Percentiles rank a stretch among this genome's conserved stretches.
phyloP scores from a whole-genome alignment of 2,329 filamentous ascomycete species.

The Daldinia eschscholtzii region DNA sequence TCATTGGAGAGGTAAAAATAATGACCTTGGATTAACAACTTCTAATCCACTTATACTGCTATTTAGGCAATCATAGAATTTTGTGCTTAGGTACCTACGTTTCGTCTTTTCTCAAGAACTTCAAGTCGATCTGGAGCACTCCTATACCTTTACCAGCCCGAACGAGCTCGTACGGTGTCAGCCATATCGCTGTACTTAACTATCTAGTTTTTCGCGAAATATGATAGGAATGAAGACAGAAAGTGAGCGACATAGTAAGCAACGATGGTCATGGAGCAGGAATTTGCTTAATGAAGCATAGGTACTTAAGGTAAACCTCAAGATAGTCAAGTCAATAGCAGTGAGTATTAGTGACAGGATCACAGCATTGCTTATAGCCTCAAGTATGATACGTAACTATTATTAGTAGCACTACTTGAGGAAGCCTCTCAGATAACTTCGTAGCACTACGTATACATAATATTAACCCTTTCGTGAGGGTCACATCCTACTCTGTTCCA shows the following conservation, averaged over 20 bases:
- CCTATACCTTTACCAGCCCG: not conserved
- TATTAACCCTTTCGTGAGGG: not conserved
- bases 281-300: not conserved
- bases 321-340: not conserved
- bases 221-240: not conserved
- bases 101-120: not conserved
- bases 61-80: no score
- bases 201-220: not conserved
- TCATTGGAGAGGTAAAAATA: conserved; percentile 10
- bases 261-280: not conserved
- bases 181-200: no score
- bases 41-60: not conserved
- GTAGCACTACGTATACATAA: not conserved
- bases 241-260: not conserved
- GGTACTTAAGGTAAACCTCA: not conserved
- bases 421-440: not conserved
- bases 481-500: not conserved
- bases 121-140: not conserved
- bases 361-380: not conserved
- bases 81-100: not conserved
- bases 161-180: no score
- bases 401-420: conserved; percentile 15
- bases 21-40: conserved; percentile 7
- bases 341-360: not conserved
- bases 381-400: conserved; percentile 10